Evolutionary conservation across 768 basidiomycete genomes (phyloP), one percentile per base, ranked within the genome.

Genomic region (Antrodiella citrinella): DNA sequence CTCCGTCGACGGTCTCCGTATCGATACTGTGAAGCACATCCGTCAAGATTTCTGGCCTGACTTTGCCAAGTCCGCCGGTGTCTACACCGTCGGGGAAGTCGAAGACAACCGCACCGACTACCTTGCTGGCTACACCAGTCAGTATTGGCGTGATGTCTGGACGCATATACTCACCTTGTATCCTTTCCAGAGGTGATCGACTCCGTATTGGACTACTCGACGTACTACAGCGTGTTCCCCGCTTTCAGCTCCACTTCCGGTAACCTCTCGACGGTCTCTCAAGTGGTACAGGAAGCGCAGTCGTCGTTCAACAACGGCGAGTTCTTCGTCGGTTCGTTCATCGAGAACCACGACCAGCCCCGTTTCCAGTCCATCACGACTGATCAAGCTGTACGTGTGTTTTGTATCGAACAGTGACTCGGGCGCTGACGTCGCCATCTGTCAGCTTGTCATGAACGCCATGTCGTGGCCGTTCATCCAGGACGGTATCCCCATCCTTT

Each of bases 11-110:
- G 77, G 80, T 7, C 57, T 82, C 24, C 71, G 81, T 21, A 72
- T 82, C 61, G 80, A 81, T 49, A 77, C 80, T 3, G 78, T 75
- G 53, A 81, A 80, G 61, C 78, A 78, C 58, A 66, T 82, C 54
- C 65, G 71, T 1, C 69, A 68, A 54, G 65, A 70, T 19, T 82
- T 82, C 61, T 82, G 80, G 80, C 69, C 68, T 7, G 69, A 58
- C 3, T 82, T 81, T 58, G 65, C 71, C 44, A 57, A 63, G 19
- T 62, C 73, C 10, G 75, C 77, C 0, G 74, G 72, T 3, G 70
- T 80, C 7, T 80, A 71, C 57, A 76, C 74, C 48, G 67, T 81
- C 30, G 81, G 81, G 26, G 81, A 82, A 63, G 74, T 83, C 19
- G 58, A 72, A 54, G 63, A 71, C 51, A 63, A 69, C 59, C 64